Conservation (phyloP, 495 filamentous ascomycete genomes). For the Neurospora terricola region DNA sequence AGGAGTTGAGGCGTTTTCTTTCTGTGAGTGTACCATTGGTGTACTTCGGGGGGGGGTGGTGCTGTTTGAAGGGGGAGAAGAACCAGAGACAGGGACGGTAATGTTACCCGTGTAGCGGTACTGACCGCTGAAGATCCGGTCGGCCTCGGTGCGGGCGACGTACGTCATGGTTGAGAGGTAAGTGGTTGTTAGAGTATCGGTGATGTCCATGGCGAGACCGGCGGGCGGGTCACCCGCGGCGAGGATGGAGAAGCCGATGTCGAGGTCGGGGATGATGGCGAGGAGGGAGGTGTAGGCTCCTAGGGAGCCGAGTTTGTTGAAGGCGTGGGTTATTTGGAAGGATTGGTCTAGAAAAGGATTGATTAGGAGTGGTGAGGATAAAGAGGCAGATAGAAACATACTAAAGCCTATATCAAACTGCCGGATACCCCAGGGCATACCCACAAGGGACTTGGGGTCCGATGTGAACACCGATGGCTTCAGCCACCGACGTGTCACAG, state of each 20-base stretch:
- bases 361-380: background rate
- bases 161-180: conserved; percentile 28
- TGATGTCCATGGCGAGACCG: conserved; percentile 22
- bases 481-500: conserved; percentile 45
- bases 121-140: conserved; percentile 22
- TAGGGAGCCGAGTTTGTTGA: conserved; percentile 46
- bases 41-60: background rate
- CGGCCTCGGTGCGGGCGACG: conserved; percentile 27
- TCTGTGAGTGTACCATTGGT: background rate
- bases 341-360: conserved; percentile 7
- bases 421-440: conserved; percentile 50
- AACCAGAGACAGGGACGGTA: background rate
- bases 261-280: conserved; percentile 43
- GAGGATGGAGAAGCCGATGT: conserved; percentile 43
- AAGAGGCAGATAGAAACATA: background rate
- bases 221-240: conserved; percentile 31
- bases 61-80: background rate
- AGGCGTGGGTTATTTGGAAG: conserved; percentile 33
- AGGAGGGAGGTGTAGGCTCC: conserved; percentile 37
- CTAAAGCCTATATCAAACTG: conserved; percentile 16
- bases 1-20: conserved; percentile 24
- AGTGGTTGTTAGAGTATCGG: conserved; percentile 24
- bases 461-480: conserved; percentile 44
- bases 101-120: conserved; percentile 17
- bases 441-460: conserved; percentile 31